Conservation (phyloP, 129 eudicot species). For the Smallanthus sonchifolius region DNA sequence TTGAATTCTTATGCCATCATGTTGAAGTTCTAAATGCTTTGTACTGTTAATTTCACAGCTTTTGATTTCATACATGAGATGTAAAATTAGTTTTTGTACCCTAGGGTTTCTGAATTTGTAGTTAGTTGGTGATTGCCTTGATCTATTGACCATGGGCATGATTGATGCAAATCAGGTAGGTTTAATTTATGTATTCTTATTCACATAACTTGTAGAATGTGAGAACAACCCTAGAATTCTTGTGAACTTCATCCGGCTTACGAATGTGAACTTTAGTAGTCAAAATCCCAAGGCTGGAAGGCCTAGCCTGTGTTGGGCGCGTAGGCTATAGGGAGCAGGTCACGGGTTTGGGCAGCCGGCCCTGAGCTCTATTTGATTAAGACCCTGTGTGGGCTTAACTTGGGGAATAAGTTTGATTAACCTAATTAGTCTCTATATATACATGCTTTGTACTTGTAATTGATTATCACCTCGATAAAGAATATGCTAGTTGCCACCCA, state of each 20-base stretch:
- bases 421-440: too few species aligned
- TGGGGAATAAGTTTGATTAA: too few species aligned
- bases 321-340: too few species aligned
- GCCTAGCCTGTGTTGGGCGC: too few species aligned
- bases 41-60: background rate
- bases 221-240: background rate
- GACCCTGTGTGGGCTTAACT: too few species aligned
- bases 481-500: too few species aligned
- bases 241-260: background rate
- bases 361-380: too few species aligned
- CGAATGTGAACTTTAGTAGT: background rate
- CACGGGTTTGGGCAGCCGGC: too few species aligned
- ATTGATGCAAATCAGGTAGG: background rate
- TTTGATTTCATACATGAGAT: background rate
- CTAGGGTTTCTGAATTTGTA: background rate
- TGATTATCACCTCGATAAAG: too few species aligned
- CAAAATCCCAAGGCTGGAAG: too few species aligned
- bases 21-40: background rate
- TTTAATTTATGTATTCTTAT: background rate
- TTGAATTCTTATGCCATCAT: background rate
- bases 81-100: background rate
- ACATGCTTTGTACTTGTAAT: too few species aligned
- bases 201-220: background rate
- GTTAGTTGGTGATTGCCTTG: too few species aligned
- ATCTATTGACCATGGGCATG: background rate